A percentile compares a stretch with the other conserved stretches of the same genome.
Conservation (phyloP, 495 filamentous ascomycete species). For the Platismatia glauca region DNA sequence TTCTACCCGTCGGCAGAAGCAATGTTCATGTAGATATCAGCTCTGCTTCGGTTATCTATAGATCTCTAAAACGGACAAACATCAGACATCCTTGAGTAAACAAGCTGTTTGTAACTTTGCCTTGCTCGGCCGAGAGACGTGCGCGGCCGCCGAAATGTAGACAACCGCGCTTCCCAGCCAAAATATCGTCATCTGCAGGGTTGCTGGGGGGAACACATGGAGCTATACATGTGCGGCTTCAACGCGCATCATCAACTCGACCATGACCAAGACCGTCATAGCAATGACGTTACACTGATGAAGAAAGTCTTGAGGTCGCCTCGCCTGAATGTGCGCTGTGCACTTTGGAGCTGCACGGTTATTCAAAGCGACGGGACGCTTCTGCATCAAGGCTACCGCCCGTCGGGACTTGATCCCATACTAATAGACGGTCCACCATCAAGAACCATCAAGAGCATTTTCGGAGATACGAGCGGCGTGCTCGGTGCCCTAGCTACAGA, state of each 20-base stretch:
- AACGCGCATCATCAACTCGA: conserved; percentile 21
- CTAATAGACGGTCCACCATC: conserved; percentile 10
- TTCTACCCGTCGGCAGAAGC: too few relatives aligned
- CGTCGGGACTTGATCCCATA: neutral
- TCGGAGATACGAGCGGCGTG: conserved; percentile 22
- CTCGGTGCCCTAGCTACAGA: conserved; percentile 15
- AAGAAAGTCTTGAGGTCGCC: neutral
- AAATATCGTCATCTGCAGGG: neutral
- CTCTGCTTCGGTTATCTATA: too few relatives aligned
- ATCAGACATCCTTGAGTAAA: neutral
- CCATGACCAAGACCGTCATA: neutral
- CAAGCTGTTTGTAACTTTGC: neutral
- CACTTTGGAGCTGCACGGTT: conserved; percentile 21
- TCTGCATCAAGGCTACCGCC: conserved; percentile 12
- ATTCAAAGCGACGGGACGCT: conserved; percentile 13
- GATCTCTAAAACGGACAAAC: neutral
- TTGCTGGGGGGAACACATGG: neutral
- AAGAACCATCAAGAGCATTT: conserved; percentile 13
- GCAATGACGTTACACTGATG: conserved; percentile 5
- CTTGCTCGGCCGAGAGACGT: neutral
- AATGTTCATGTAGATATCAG: too few relatives aligned
- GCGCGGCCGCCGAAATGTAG: neutral
- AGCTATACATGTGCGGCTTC: conserved; percentile 22
- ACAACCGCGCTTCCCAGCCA: neutral
- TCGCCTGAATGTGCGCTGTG: conserved; percentile 8